Base-by-base conservation (phyloP, 192 early-diverging fungal species). In the Mortierella antarctica region DNA sequence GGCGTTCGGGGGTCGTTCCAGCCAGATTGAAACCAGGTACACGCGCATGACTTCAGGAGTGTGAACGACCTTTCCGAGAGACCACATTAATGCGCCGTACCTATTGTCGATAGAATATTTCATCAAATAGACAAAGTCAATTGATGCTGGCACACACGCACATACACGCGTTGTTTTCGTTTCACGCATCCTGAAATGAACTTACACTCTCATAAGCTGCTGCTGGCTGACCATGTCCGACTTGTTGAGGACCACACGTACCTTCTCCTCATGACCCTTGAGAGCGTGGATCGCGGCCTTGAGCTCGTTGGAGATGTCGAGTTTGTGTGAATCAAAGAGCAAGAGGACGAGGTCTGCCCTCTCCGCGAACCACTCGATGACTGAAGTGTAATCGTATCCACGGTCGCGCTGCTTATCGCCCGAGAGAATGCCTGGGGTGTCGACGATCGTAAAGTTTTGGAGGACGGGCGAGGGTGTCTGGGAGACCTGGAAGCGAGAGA, bases 31-130 rank as follows among this genome's bases (percentile, higher is more conserved):
- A 15, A 90, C 88, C 65, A 91, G 57, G 82, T 90, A 95, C 49
- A 96, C 95, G n/a, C 93, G 88, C 78, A 90, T 87, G 15, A 95
- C 94, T 75, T 96, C 95, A 31, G 95, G 94, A 4, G 92, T 93
- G 47, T 91, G 87, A 6, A 96, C 87, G 8, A 95, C 93, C 71
- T 93, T 93, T 55, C 94, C 95, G 39, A 96, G 87, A n/a, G 92
- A 92, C 93, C 93, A 96, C 95, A 96, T 96, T 75, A 96, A 81
- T 40, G 95, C 94, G 39, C 95, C 95, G 71, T 95, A 95, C 4
- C 87, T 86, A 59, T n/a, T 23, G 1, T 51, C 2, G 40, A 42
- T 40, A 13, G 12, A 66, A 55, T n/a, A n/a, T n/a, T n/a, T n/a
- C n/a, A n/a, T 50, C 12, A 56, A 23, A 21, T 12, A 31, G 31